Conservation (phyloP, 176 grass and related monocot species). For the Aechmea fasciata region DNA sequence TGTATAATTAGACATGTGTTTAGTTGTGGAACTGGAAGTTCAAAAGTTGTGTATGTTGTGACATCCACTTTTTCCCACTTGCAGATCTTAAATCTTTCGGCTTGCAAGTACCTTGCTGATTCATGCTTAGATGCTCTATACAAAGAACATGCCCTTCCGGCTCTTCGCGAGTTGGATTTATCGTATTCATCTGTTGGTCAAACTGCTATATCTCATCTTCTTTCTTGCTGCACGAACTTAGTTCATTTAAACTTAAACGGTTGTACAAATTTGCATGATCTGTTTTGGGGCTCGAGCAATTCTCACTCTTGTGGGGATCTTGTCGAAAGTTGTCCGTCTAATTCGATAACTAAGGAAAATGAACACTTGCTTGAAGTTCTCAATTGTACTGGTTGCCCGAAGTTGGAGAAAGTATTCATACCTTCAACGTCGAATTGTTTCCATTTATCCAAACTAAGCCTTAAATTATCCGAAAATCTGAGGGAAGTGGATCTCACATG, state of each 20-base stretch:
- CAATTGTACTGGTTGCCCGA: conserved; percentile 86
- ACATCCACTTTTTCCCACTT: too few relatives aligned
- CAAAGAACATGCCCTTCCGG: conserved; percentile 57
- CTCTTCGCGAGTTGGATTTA: conserved; percentile 81
- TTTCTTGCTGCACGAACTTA: conserved; percentile 69
- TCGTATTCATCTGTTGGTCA: conserved; percentile 94
- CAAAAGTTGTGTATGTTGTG: too few relatives aligned
- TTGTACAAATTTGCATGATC: conserved; percentile 73
- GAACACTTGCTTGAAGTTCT: conserved; percentile 71
- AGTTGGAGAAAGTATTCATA: conserved; percentile 78
- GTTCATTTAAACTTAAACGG: conserved; percentile 89
- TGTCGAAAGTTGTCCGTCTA: conserved; percentile 29
- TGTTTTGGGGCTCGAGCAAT: conserved; percentile 48
- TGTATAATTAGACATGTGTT: too few relatives aligned
- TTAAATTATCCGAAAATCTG: conserved; percentile 81
- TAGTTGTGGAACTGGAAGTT: too few relatives aligned
- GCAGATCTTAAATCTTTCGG: conserved; percentile 85
- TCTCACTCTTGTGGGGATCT: conserved; percentile 31
- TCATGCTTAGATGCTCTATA: conserved; percentile 78
- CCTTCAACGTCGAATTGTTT: conserved; percentile 54
- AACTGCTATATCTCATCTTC: conserved; percentile 57
- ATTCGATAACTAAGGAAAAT: conserved; percentile 21
- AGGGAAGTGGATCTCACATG: conserved; percentile 89
- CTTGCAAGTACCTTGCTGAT: conserved; percentile 82
- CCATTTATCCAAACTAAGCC: conserved; percentile 79